These are phyloP conservation scores for Fusarium torulosum DNA, from an alignment of 2,329 filamentous ascomycete genomes.

Conservation along the genomic window DNA sequence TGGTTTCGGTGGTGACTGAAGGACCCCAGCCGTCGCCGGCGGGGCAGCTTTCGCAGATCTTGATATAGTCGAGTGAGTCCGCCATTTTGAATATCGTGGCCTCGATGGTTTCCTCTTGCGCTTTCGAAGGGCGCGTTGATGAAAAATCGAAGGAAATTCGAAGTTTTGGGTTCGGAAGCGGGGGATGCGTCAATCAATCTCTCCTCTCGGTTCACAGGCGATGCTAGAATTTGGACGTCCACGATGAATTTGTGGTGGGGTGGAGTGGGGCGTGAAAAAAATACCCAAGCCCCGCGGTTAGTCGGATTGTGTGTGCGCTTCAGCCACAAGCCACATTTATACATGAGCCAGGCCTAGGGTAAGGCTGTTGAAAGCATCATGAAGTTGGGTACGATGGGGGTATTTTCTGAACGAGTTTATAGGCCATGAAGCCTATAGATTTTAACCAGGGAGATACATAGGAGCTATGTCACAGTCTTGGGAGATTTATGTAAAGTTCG, in stretches of 20 bases:
- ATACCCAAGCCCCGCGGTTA: conserved; percentile 49
- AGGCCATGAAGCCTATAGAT: background rate
- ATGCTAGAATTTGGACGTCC: conserved; percentile 53
- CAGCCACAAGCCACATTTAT: conserved; percentile 43
- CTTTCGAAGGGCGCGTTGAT: conserved; percentile 23
- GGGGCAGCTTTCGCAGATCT: conserved; percentile 78
- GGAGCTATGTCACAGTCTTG: no score
- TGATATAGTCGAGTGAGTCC: conserved; percentile 68
- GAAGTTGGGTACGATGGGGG: background rate
- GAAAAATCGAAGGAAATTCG: conserved; percentile 23
- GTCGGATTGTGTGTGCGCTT: conserved; percentile 42
- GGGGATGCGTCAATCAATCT: conserved; percentile 44
- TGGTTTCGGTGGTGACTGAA: conserved; percentile 83
- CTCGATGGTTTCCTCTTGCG: conserved; percentile 30
- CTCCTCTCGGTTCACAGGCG: conserved; percentile 41
- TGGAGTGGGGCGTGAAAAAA: conserved; percentile 52
- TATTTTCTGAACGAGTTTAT: background rate
- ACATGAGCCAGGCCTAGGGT: conserved; percentile 15
- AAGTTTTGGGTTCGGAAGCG: conserved; percentile 35
- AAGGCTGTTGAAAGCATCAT: background rate
- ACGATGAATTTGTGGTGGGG: conserved; percentile 60
- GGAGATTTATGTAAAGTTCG: no score
- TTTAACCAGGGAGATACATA: background rate
- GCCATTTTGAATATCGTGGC: conserved; percentile 55
- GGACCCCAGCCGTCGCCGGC: conserved; percentile 90